Conservation (phyloP, 352 stramenopile genomes). For the Globisporangium echinulatum region DNA sequence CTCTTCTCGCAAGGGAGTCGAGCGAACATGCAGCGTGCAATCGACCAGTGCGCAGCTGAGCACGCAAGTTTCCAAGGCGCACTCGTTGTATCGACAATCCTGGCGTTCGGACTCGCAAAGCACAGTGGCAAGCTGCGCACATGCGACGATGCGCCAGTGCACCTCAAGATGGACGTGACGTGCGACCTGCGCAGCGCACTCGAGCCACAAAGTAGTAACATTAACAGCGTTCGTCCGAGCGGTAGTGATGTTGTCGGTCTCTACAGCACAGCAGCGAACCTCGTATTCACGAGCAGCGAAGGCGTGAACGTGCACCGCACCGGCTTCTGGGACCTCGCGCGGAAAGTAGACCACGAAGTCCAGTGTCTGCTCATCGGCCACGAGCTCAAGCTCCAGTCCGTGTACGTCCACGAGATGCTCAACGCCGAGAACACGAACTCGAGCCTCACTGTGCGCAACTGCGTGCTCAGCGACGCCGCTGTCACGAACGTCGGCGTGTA, state of each 20-base stretch:
- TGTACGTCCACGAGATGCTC: conserved; percentile 55
- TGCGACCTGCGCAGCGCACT: conserved; percentile 37
- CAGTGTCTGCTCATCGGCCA: conserved; percentile 33
- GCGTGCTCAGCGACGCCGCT: conserved; percentile 37
- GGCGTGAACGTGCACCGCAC: conserved; percentile 24
- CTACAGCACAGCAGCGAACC: conserved; percentile 34
- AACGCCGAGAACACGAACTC: conserved; percentile 29
- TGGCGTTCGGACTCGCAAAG: conserved; percentile 38
- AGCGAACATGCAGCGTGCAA: conserved; percentile 30
- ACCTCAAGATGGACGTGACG: conserved; percentile 44
- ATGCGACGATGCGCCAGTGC: conserved; percentile 17
- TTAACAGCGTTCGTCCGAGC: not conserved
- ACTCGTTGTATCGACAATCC: conserved; percentile 30
- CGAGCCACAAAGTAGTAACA: conserved; percentile 2
- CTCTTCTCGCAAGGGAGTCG: conserved; percentile 35
- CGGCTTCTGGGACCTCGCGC: conserved; percentile 48
- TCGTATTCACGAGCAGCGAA: conserved; percentile 49
- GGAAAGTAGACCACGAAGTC: conserved; percentile 43
- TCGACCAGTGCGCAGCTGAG: conserved; percentile 32
- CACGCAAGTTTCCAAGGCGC: conserved; percentile 37
- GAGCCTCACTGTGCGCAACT: conserved; percentile 29
- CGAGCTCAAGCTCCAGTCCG: conserved; percentile 54
- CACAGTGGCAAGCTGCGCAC: conserved; percentile 23
- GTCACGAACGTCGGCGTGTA: conserved; percentile 32
- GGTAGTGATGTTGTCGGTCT: conserved; percentile 30